A percentile compares a stretch with the other conserved stretches of the same genome.
These are phyloP conservation scores for Pseudoscleropodium purum DNA, from an alignment of 225 moss, liverwort and hornwort species.

Conservation along the genomic window DNA sequence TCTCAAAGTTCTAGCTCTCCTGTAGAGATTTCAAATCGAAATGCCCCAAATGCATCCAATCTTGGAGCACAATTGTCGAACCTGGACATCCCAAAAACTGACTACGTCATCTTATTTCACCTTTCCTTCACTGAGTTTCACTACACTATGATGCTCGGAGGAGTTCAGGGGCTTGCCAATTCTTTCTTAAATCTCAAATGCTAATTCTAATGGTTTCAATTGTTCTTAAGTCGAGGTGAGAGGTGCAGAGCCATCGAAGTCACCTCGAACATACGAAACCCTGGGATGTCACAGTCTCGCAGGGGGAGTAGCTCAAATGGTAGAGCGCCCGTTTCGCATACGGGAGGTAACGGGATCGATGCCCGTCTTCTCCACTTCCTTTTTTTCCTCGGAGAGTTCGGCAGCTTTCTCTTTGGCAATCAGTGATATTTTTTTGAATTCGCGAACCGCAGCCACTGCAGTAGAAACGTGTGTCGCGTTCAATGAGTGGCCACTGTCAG, in stretches of 20 bases:
- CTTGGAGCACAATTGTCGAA: not conserved
- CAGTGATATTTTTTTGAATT: not conserved
- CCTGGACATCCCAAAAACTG: not conserved
- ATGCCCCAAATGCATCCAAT: not conserved
- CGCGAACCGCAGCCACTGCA: no score
- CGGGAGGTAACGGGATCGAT: constrained; percentile 42
- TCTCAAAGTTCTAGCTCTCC: not conserved
- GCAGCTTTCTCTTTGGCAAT: no score
- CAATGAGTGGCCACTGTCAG: no score
- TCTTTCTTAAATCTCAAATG: rapidly evolving
- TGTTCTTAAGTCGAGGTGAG: rapidly evolving
- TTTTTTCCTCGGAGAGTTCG: no score
- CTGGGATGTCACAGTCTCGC: not conserved
- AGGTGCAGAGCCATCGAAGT: rapidly evolving
- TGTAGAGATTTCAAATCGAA: not conserved
- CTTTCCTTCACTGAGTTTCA: not conserved
- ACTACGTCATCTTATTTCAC: not conserved
- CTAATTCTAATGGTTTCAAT: rapidly evolving
- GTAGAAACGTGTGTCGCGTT: not conserved
- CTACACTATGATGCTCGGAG: not conserved
- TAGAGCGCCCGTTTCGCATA: constrained; percentile 38
- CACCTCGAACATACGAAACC: not conserved
- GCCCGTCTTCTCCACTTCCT: constrained; percentile 5
- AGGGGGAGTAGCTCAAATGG: constrained; percentile 40
- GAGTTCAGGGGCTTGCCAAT: not conserved